Evolutionary conservation across 2,329 filamentous ascomycete species (phyloP).

Genomic region (Zymoseptoria tritici): DNA sequence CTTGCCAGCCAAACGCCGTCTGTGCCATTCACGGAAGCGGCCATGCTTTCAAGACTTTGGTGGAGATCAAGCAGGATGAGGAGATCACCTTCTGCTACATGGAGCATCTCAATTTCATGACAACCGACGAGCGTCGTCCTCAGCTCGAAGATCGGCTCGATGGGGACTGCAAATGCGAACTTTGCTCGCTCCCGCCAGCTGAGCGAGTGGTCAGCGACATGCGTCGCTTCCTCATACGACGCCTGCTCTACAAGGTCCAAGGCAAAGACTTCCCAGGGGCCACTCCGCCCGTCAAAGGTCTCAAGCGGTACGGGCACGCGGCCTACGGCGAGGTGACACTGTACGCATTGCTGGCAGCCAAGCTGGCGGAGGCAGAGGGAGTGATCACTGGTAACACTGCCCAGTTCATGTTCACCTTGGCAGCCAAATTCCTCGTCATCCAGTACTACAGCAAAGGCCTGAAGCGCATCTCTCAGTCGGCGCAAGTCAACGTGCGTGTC

Average conservation of each 20-base stretch:
- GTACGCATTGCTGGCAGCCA: background rate
- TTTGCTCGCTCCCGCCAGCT: background rate
- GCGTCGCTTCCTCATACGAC: conserved; percentile 3
- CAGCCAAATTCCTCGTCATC: background rate
- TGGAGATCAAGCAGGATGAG: background rate
- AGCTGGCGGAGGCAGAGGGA: background rate
- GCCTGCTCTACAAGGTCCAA: background rate
- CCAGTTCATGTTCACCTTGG: background rate
- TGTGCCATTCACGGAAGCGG: background rate
- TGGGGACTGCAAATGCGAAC: background rate
- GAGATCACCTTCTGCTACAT: background rate
- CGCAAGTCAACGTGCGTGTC: background rate
- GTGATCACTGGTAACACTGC: background rate
- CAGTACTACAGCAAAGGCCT: background rate
- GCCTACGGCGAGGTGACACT: background rate
- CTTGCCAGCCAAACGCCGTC: background rate
- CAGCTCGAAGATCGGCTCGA: background rate
- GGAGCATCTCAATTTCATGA: background rate
- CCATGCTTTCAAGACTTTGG: background rate
- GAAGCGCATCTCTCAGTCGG: background rate
- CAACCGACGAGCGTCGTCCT: background rate
- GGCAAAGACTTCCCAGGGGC: background rate
- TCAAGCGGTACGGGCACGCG: background rate
- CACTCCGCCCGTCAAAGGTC: background rate
- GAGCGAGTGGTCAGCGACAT: conserved; percentile 1